These are phyloP conservation scores for Xylaria sp. DNA, from an alignment of 2,329 filamentous ascomycete genomes.

Conservation along the genomic window DNA sequence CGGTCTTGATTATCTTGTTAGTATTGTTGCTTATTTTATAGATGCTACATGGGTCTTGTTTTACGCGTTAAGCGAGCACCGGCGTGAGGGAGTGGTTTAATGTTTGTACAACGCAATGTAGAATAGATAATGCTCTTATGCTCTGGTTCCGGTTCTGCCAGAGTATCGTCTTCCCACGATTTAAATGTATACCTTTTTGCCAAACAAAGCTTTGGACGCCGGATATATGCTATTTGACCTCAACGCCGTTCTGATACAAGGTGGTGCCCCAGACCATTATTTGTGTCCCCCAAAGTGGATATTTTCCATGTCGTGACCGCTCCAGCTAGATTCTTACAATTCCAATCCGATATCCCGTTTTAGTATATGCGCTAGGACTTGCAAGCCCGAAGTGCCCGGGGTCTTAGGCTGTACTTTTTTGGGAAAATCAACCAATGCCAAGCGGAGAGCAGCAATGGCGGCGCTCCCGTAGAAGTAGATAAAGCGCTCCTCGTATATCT, in stretches of 20 bases:
- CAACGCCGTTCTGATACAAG: constrained; percentile 35
- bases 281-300: constrained; percentile 30
- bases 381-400: constrained; percentile 62
- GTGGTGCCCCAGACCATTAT: constrained; percentile 27
- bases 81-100: constrained; percentile 25
- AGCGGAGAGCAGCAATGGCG: constrained; percentile 75
- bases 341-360: constrained; percentile 61
- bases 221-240: constrained; percentile 40
- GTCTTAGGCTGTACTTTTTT: constrained; percentile 60
- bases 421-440: constrained; percentile 80
- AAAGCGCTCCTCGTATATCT: constrained; percentile 79
- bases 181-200: constrained; percentile 24
- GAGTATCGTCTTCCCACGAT: constrained; percentile 18
- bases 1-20: constrained; percentile 86
- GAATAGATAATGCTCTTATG: constrained; percentile 5
- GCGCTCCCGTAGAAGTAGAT: constrained; percentile 83
- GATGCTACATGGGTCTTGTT: constrained; percentile 13
- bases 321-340: constrained; percentile 47
- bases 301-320: constrained; percentile 11
- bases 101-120: constrained; percentile 15
- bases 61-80: constrained; percentile 21
- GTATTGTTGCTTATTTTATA: constrained; percentile 77
- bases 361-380: constrained; percentile 65
- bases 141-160: neutral
- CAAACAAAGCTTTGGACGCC: constrained; percentile 38